Evolutionary conservation across 805 yeast species (phyloP), one percentile per base, ranked within the genome.

Genomic region (Martiniozyma abietophila): DNA sequence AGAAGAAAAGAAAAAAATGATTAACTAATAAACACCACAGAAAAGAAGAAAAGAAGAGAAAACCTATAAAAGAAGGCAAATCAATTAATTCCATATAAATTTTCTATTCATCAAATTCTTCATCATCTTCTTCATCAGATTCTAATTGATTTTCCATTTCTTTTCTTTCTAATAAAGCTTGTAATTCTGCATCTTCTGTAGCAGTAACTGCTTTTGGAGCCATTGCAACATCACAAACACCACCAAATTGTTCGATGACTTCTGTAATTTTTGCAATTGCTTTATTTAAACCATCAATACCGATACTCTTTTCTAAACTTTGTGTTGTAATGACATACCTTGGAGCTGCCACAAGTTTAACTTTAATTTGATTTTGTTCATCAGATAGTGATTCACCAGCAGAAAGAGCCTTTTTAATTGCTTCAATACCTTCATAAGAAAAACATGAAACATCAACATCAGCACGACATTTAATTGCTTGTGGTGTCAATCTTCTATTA

Each of bases 181-280:
- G 95, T 54, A 92, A 74, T 64, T 88, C 96, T 41, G 96, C 97
- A 60, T 92, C 98, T 59, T 92, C 98, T 41, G 92, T 83, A 41
- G 95, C 97, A 38, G 96, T 86, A 47, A 92, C 97, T 27, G 97
- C 96, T 75, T 88, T 89, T 55, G 98, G 97, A 50, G 94, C 89
- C 96, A 89, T 89, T 35, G 94, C 86, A 45, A 89, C 80, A 47
- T 82, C 84, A 59, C 95, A 80, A 39, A 75, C 72, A 54, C 98
- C 98, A 35, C 85, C 95, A 36, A 74, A 69, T 15, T 69, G 65
- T 41, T 70, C 71, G 51, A 92, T 86, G 32, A 76, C 67, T 49
- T 71, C 74, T 40, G 73, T 69, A 44, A 92, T 81, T 48, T 70
- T 76, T 45, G 71, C 80, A 45, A 92, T 84, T 31, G 97, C 95